Percentiles rank a stretch among this genome's conserved stretches.
Conservation (phyloP, 805 yeast species). For the Torulaspora gathmanii region DNA sequence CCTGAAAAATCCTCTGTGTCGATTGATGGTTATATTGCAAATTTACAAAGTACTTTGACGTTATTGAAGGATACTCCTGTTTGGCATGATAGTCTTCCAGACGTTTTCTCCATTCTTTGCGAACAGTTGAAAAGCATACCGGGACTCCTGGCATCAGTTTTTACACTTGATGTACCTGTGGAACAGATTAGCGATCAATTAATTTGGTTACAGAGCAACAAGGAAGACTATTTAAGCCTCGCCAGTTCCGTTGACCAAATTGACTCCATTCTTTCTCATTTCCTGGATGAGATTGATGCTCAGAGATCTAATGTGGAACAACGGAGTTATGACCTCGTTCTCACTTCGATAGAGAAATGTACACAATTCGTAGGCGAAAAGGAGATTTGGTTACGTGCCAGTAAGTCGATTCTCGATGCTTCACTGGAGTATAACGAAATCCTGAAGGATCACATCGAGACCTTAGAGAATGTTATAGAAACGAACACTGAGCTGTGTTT, state of each 20-base stretch:
- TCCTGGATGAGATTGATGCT: slow-evolving; percentile 37
- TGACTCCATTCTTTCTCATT: slow-evolving; percentile 36
- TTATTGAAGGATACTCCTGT: neutral
- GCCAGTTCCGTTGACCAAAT: slow-evolving; percentile 32
- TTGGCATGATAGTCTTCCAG: neutral
- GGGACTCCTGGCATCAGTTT: slow-evolving; percentile 2
- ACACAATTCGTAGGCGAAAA: slow-evolving; percentile 17
- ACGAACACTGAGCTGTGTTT: slow-evolving; percentile 36
- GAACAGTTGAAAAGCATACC: slow-evolving; percentile 2
- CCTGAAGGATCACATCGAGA: slow-evolving; percentile 38
- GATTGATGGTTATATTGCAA: neutral
- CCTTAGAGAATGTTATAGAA: slow-evolving; percentile 40
- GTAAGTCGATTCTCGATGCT: slow-evolving; percentile 38
- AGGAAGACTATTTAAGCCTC: slow-evolving; percentile 34
- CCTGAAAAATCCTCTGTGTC: neutral
- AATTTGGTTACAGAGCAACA: slow-evolving; percentile 37
- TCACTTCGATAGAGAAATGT: slow-evolving; percentile 34
- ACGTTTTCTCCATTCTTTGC: slow-evolving; percentile 3
- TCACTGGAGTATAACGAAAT: slow-evolving; percentile 45
- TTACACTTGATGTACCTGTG: slow-evolving; percentile 7
- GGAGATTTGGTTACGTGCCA: slow-evolving; percentile 27
- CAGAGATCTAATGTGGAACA: slow-evolving; percentile 12
- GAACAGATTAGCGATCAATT: slow-evolving; percentile 11
- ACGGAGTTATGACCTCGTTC: slow-evolving; percentile 15
- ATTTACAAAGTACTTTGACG: neutral